Evolutionary conservation across 2,329 filamentous ascomycete species (phyloP).

Genomic region (Diaporthe citriasiana): DNA sequence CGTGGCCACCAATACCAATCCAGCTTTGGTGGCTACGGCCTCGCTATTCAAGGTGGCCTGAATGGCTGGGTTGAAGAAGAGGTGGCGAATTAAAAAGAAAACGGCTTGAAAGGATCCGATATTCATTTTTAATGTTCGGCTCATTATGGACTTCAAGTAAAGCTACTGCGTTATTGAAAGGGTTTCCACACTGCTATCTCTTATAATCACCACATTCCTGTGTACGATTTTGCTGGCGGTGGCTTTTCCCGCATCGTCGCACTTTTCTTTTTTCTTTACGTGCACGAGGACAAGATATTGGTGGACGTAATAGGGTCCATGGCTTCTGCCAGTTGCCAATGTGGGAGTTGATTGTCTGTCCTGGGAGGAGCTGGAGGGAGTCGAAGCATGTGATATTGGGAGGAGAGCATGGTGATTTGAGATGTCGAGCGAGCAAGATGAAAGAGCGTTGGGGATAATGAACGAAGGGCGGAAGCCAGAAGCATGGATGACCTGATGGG

Average conservation of each 20-base stretch:
- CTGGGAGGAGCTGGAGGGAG: background rate
- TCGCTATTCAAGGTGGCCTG: slow-evolving; percentile 74
- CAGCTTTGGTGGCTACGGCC: slow-evolving; percentile 72
- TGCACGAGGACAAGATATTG: slow-evolving; percentile 32
- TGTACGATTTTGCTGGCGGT: slow-evolving; percentile 40
- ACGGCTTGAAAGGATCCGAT: slow-evolving; percentile 43
- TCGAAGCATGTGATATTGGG: background rate
- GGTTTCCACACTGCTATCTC: slow-evolving; percentile 40
- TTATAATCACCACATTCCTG: slow-evolving; percentile 43
- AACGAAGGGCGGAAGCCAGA: slow-evolving; percentile 11
- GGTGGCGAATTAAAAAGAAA: slow-evolving; percentile 66
- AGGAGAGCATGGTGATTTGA: slow-evolving; percentile 17
- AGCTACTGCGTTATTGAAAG: slow-evolving; percentile 36
- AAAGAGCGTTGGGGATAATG: slow-evolving; percentile 31
- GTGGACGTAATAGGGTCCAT: slow-evolving; percentile 35
- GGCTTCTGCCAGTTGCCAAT: slow-evolving; percentile 23
- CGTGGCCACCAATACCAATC: slow-evolving; percentile 77
- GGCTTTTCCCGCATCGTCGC: slow-evolving; percentile 35
- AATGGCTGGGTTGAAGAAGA: slow-evolving; percentile 79
- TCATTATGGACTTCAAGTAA: slow-evolving; percentile 40
- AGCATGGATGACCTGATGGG: slow-evolving; percentile 26
- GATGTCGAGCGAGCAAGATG: slow-evolving; percentile 1
- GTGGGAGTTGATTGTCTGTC: background rate
- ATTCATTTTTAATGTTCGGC: slow-evolving; percentile 46
- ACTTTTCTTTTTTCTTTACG: slow-evolving; percentile 29